These are phyloP conservation scores for Fusarium multiceps DNA, from an alignment of 2,329 filamentous ascomycete genomes.

Conservation along the genomic window DNA sequence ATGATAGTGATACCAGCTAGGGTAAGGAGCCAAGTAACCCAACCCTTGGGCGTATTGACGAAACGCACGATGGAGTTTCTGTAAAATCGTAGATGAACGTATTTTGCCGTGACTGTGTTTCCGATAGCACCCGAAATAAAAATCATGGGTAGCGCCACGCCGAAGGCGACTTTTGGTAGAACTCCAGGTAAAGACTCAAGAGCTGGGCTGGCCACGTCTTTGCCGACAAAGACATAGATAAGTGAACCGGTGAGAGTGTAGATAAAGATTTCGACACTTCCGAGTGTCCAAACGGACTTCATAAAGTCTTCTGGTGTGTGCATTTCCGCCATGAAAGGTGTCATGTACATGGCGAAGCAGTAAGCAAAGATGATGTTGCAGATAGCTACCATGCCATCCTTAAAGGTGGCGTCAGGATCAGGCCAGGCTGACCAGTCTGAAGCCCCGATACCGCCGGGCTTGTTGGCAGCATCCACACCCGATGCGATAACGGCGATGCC, in stretches of 20 bases:
- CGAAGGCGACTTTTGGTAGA: slow-evolving; percentile 53
- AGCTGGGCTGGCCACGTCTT: slow-evolving; percentile 69
- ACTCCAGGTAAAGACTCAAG: slow-evolving; percentile 67
- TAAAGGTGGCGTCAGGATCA: slow-evolving; percentile 55
- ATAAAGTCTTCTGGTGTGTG: slow-evolving; percentile 54
- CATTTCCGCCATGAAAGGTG: slow-evolving; percentile 60
- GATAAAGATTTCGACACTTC: slow-evolving; percentile 66
- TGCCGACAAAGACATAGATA: slow-evolving; percentile 74
- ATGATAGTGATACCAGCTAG: slow-evolving; percentile 62
- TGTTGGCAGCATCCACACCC: slow-evolving; percentile 53
- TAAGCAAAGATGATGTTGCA: slow-evolving; percentile 76
- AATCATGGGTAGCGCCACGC: slow-evolving; percentile 73
- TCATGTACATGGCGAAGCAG: slow-evolving; percentile 59
- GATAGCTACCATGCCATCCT: slow-evolving; percentile 65
- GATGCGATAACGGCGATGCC: slow-evolving; percentile 72
- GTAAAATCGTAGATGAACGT: slow-evolving; percentile 50
- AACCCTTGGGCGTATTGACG: slow-evolving; percentile 46
- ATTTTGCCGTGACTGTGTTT: slow-evolving; percentile 58
- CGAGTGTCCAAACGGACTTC: slow-evolving; percentile 68
- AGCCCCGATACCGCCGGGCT: slow-evolving; percentile 8
- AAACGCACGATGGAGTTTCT: slow-evolving; percentile 35
- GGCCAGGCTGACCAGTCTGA: slow-evolving; percentile 54
- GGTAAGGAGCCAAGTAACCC: slow-evolving; percentile 67
- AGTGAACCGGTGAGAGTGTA: slow-evolving; percentile 72
- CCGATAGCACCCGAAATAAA: slow-evolving; percentile 73